Conservation (phyloP, 306 rosid genomes). For the Nissolia schottii region DNA sequence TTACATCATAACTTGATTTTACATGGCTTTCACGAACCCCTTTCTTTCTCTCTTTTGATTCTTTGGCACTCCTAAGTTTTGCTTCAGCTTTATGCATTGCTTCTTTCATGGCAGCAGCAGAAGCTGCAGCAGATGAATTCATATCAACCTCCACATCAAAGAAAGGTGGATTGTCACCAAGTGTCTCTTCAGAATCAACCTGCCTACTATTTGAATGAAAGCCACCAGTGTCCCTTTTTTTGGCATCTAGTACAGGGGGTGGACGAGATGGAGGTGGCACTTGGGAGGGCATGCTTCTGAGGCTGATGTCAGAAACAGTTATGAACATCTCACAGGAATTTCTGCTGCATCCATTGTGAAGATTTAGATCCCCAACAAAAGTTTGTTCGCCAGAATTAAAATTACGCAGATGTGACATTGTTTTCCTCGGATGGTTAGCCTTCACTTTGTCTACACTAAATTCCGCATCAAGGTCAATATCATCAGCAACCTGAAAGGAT, state of each 20-base stretch:
- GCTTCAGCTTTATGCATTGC: constrained; percentile 58
- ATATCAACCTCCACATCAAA: constrained; percentile 85
- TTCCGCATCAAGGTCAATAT: constrained; percentile 47
- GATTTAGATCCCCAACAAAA: constrained; percentile 34
- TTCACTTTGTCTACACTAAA: constrained; percentile 39
- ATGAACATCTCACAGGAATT: constrained; percentile 43
- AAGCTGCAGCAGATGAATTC: constrained; percentile 53
- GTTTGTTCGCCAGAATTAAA: constrained; percentile 34
- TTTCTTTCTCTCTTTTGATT: constrained; percentile 59
- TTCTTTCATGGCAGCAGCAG: constrained; percentile 59
- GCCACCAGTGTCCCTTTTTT: constrained; percentile 35
- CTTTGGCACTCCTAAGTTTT: constrained; percentile 55
- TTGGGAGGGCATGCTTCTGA: constrained; percentile 69
- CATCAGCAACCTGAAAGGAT: constrained; percentile 47
- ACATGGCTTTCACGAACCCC: constrained; percentile 37
- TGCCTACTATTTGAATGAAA: constrained; percentile 32
- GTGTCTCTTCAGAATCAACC: constrained; percentile 43
- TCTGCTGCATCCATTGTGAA: constrained; percentile 32
- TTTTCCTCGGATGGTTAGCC: constrained; percentile 41
- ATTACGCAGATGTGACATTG: constrained; percentile 28
- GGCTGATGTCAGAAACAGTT: constrained; percentile 70
- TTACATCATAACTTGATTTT: constrained; percentile 37
- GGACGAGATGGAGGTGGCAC: constrained; percentile 95
- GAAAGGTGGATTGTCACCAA: constrained; percentile 54
- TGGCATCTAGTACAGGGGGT: constrained; percentile 59